Conservation (phyloP, 2,329 filamentous ascomycete species). For the Lasiodiplodia sp. region DNA sequence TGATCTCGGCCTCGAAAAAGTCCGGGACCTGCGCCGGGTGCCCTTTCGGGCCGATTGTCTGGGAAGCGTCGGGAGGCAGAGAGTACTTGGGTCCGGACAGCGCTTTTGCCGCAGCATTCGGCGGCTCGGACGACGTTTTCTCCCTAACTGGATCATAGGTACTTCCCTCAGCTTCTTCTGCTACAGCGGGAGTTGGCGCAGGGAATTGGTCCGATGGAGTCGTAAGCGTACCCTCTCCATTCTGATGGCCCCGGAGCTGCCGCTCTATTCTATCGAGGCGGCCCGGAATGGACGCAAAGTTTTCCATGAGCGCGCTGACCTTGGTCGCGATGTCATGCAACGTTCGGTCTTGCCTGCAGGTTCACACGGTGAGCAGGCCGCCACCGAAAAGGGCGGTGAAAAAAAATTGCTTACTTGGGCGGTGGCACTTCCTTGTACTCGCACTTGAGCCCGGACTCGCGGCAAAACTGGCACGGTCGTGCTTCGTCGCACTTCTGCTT, state of each 20-base stretch:
- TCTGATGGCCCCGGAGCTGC: slow-evolving; percentile 28
- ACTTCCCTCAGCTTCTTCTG: slow-evolving; percentile 30
- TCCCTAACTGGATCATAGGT: slow-evolving; percentile 30
- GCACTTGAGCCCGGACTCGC: slow-evolving; percentile 84
- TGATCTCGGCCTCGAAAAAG: slow-evolving; percentile 61
- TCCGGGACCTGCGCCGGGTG: slow-evolving; percentile 43
- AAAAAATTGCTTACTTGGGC: slow-evolving; percentile 74
- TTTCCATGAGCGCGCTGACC: slow-evolving; percentile 36
- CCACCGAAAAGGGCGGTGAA: slow-evolving; percentile 16
- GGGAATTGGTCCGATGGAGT: slow-evolving; percentile 31
- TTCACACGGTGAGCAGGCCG: slow-evolving; percentile 7
- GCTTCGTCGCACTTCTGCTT: slow-evolving; percentile 53
- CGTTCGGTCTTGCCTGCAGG: slow-evolving; percentile 55
- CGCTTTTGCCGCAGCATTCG: slow-evolving; percentile 20
- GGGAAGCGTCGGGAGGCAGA: slow-evolving; percentile 35
- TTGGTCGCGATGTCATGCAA: slow-evolving; percentile 56
- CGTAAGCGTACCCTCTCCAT: slow-evolving; percentile 30
- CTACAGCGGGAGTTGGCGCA: slow-evolving; percentile 25
- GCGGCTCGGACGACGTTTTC: slow-evolving; percentile 28
- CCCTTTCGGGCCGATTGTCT: slow-evolving; percentile 14
- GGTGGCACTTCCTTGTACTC: slow-evolving; percentile 90
- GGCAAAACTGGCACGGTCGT: slow-evolving; percentile 66
- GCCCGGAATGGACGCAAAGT: slow-evolving; percentile 24
- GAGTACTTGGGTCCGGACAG: slow-evolving; percentile 31
- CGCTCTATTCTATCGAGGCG: slow-evolving; percentile 30